phyloP scores from a whole-genome alignment of 2,329 filamentous ascomycete genomes.

The Helotiales sp. region DNA sequence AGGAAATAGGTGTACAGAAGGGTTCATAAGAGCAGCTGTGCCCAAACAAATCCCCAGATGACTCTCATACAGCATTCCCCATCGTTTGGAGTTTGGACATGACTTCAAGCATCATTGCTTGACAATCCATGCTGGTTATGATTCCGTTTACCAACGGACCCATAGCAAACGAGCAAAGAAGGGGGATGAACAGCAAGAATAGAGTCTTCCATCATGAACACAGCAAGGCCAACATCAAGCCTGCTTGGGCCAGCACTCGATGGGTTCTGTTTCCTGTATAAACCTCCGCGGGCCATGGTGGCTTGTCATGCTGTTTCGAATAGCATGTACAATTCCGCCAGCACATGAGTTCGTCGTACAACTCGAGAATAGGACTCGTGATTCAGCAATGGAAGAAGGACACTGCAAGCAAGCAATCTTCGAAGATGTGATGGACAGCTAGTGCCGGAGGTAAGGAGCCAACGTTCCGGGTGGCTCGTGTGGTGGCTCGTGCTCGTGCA shows the following conservation, averaged over 20 bases:
- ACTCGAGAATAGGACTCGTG: not conserved
- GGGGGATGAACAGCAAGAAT: not conserved
- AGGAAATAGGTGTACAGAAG: not conserved
- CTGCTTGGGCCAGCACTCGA: too few species aligned
- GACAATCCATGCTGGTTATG: constrained; percentile 21
- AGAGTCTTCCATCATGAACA: too few species aligned
- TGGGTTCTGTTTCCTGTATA: too few species aligned
- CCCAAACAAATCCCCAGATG: constrained; percentile 1
- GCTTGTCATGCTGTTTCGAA: too few species aligned
- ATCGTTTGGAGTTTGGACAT: constrained; percentile 21
- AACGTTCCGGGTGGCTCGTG: too few species aligned
- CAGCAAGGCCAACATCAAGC: too few species aligned
- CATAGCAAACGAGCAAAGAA: constrained; percentile 18
- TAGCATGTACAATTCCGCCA: not conserved
- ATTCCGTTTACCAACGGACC: constrained; percentile 15
- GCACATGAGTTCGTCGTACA: not conserved
- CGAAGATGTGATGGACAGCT: not conserved
- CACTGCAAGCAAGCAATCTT: not conserved
- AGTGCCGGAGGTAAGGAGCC: not conserved
- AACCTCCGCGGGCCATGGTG: too few species aligned
- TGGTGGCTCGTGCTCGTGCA: not conserved
- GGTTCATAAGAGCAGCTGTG: not conserved
- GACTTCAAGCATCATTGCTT: constrained; percentile 13
- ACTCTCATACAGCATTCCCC: constrained; percentile 17
- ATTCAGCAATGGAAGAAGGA: not conserved